Conservation (phyloP, 495 filamentous ascomycete genomes). For the Friedmanniomyces endolithicus region DNA sequence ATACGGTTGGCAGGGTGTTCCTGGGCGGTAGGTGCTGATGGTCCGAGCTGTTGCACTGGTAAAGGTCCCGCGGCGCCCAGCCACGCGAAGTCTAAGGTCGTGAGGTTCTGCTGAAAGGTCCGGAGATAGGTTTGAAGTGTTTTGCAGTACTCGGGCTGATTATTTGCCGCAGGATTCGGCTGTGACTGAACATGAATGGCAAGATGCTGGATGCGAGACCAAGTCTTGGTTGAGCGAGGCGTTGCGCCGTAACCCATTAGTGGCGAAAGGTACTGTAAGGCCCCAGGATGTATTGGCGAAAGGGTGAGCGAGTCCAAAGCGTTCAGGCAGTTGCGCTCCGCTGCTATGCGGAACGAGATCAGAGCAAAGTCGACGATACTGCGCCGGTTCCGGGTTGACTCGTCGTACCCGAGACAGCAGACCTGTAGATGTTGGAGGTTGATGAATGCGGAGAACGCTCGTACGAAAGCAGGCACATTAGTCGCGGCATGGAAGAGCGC, state of each 20-base stretch:
- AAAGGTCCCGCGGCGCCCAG: constrained; percentile 52
- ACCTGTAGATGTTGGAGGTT: constrained; percentile 57
- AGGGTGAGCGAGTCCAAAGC: constrained; percentile 52
- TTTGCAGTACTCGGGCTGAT: constrained; percentile 61
- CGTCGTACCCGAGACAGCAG: constrained; percentile 56
- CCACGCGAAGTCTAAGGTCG: constrained; percentile 59
- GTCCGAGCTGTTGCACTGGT: constrained; percentile 41
- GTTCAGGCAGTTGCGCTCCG: constrained; percentile 52
- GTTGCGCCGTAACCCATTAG: constrained; percentile 52
- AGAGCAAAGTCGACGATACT: constrained; percentile 71
- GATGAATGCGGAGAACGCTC: constrained; percentile 48
- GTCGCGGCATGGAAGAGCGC: constrained; percentile 76
- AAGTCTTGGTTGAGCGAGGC: constrained; percentile 49
- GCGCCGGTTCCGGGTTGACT: constrained; percentile 54
- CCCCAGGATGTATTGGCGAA: constrained; percentile 52
- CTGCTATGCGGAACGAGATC: constrained; percentile 62
- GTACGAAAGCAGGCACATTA: constrained; percentile 65
- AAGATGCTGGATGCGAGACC: constrained; percentile 60
- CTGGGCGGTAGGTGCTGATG: constrained; percentile 24
- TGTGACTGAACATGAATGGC: constrained; percentile 42
- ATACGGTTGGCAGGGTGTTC: constrained; percentile 15
- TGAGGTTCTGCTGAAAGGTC: constrained; percentile 46
- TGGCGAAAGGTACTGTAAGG: constrained; percentile 57
- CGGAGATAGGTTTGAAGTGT: constrained; percentile 61
- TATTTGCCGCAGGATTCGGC: constrained; percentile 26